Evolutionary conservation across 768 basidiomycete genomes (phyloP).

Genomic region (Pleurotus ostreatus): DNA sequence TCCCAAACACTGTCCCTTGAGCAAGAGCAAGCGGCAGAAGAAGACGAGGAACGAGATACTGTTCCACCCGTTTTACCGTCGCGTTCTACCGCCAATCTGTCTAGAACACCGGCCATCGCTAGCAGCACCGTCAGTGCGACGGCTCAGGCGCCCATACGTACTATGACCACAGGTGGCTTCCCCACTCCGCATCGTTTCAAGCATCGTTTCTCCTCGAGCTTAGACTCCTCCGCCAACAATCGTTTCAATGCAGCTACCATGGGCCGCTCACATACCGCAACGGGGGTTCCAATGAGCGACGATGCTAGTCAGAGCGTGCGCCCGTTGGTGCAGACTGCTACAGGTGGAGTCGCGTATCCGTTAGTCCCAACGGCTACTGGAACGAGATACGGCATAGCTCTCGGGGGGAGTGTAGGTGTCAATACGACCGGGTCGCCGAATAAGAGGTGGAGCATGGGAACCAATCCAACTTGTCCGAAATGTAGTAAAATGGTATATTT

Average conservation of each 20-base stretch:
- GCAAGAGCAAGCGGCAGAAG: slow-evolving; percentile 8
- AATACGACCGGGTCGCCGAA: slow-evolving; percentile 33
- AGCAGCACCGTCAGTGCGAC: not conserved
- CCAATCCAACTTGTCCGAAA: slow-evolving; percentile 56
- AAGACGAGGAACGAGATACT: slow-evolving; percentile 6
- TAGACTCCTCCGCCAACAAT: slow-evolving; percentile 3
- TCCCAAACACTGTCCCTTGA: not conserved
- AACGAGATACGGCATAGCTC: slow-evolving; percentile 60
- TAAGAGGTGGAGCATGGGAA: slow-evolving; percentile 51
- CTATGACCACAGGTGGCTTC: not conserved
- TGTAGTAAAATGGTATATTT: slow-evolving; percentile 81
- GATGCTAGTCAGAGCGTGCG: slow-evolving; percentile 16
- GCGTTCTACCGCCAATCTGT: not conserved
- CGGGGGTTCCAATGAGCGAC: slow-evolving; percentile 11
- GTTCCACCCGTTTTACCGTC: not conserved
- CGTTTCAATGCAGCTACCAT: slow-evolving; percentile 8
- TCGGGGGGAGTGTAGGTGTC: slow-evolving; percentile 30
- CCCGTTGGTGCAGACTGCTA: slow-evolving; percentile 24
- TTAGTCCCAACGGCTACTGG: slow-evolving; percentile 51
- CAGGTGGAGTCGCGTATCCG: slow-evolving; percentile 15
- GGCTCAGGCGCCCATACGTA: not conserved
- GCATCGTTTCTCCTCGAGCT: slow-evolving; percentile 7
- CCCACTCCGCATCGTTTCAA: not conserved
- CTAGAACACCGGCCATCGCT: not conserved
- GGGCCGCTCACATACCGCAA: slow-evolving; percentile 11